These are phyloP conservation scores for Prototheca wickerhamii DNA, from an alignment of 163 green algal species.

Conservation along the genomic window DNA sequence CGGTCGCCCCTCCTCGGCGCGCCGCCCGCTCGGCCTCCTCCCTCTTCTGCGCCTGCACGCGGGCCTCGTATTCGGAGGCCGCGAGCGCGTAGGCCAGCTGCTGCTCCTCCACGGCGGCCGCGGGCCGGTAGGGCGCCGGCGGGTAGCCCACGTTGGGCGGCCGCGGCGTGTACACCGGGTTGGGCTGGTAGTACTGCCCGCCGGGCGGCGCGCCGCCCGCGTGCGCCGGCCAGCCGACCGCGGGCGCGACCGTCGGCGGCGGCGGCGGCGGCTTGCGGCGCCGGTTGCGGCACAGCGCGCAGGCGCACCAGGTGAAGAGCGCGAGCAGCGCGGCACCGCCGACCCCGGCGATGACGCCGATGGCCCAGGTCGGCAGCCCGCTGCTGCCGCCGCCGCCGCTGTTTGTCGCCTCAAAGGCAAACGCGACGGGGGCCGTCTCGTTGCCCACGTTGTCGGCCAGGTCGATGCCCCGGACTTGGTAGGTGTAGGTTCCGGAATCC, in stretches of 20 bases:
- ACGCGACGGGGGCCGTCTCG: conserved; percentile 6
- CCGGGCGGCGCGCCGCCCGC: no score
- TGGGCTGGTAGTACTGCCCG: not conserved
- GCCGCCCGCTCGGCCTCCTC: no score
- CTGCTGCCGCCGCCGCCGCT: conserved; percentile 6
- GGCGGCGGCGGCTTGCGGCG: not conserved
- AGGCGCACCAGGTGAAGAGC: not conserved
- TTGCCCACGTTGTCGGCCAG: conserved; percentile 34
- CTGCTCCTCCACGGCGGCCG: no score
- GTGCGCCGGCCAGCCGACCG: no score
- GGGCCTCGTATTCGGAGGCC: no score
- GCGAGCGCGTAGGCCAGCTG: no score
- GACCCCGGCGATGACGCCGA: conserved; percentile 12
- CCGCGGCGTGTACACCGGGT: not conserved
- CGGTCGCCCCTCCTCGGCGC: no score
- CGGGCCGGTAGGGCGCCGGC: no score
- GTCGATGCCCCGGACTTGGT: conserved; percentile 33
- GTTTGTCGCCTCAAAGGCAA: no score
- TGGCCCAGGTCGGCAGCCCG: conserved; percentile 22
- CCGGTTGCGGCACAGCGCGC: no score
- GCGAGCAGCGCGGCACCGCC: conserved; percentile 9
- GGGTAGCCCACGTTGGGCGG: not conserved
- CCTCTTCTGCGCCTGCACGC: no score
- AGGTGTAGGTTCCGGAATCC: conserved; percentile 31
- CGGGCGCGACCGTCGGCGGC: no score